Percentiles rank a stretch among this genome's conserved stretches.
phyloP scores from a whole-genome alignment of 1,139 yeast species.

The Candida smagusa region DNA sequence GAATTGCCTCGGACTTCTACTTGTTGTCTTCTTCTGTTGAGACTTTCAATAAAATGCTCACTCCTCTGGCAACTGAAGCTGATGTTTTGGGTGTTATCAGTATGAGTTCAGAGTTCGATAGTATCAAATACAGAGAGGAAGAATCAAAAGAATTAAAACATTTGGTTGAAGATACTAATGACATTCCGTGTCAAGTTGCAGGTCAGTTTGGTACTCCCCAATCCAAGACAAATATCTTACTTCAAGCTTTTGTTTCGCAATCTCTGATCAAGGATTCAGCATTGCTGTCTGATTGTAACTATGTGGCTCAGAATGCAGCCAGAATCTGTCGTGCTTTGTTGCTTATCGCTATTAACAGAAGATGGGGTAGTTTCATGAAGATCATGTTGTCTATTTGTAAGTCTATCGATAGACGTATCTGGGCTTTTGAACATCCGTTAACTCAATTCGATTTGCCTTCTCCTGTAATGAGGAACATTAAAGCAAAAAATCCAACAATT shows the following conservation, averaged over 20 bases:
- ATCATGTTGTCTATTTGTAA: slow-evolving; percentile 79
- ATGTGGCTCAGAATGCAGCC: slow-evolving; percentile 93
- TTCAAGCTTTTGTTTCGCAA: slow-evolving; percentile 86
- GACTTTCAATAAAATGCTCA: slow-evolving; percentile 80
- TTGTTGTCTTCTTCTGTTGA: slow-evolving; percentile 82
- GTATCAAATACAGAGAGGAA: slow-evolving; percentile 84
- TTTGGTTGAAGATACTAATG: slow-evolving; percentile 47
- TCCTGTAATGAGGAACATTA: slow-evolving; percentile 59
- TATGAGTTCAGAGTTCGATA: slow-evolving; percentile 92
- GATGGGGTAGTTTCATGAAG: slow-evolving; percentile 83
- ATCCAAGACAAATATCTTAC: slow-evolving; percentile 81
- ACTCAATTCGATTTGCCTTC: slow-evolving; percentile 81
- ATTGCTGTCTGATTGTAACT: slow-evolving; percentile 78
- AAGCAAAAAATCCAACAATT: slow-evolving; percentile 64
- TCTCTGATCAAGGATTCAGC: slow-evolving; percentile 75
- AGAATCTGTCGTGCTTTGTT: slow-evolving; percentile 91
- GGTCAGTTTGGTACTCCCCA: slow-evolving; percentile 73
- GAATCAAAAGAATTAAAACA: slow-evolving; percentile 71
- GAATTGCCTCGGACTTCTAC: slow-evolving; percentile 93
- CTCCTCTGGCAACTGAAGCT: slow-evolving; percentile 86
- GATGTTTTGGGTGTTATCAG: slow-evolving; percentile 86
- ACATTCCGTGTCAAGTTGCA: slow-evolving; percentile 78
- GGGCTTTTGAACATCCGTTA: slow-evolving; percentile 92
- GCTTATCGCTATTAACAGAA: slow-evolving; percentile 75
- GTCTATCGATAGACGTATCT: slow-evolving; percentile 75